A percentile compares a stretch with the other conserved stretches of the same genome.
phyloP scores from a whole-genome alignment of 768 basidiomycete species.

The Naematelia encephala region DNA sequence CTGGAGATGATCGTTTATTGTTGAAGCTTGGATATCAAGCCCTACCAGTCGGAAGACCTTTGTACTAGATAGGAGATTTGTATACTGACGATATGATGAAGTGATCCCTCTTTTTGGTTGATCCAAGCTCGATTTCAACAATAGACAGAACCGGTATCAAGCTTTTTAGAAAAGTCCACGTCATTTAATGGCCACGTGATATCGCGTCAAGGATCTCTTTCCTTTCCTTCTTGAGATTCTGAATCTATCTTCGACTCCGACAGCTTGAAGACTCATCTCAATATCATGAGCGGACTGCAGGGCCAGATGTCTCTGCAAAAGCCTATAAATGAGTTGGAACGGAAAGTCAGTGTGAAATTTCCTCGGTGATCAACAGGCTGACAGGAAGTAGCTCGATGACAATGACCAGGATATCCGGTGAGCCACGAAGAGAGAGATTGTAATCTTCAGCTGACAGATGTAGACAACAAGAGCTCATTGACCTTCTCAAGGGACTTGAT shows the following conservation, averaged over 20 bases:
- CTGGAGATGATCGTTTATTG: no score
- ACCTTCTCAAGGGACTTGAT: conserved; percentile 76
- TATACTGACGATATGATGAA: no score
- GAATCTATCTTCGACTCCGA: no score
- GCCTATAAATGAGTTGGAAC: not conserved
- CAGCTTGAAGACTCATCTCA: not conserved
- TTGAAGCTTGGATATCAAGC: no score
- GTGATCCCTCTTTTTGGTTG: no score
- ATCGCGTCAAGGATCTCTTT: conserved; percentile 73
- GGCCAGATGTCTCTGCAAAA: not conserved
- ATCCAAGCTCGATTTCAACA: no score
- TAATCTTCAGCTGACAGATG: conserved; percentile 4
- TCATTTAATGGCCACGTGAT: conserved; percentile 75
- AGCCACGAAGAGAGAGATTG: not conserved
- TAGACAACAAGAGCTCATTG: conserved; percentile 96
- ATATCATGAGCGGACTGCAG: not conserved
- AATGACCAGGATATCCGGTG: not conserved
- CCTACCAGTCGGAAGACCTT: no score
- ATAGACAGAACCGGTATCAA: no score
- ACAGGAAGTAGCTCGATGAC: conserved; percentile 27
- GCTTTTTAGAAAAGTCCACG: no score
- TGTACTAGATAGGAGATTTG: no score
- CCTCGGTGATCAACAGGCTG: conserved; percentile 57
- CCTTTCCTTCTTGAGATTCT: conserved; percentile 52
- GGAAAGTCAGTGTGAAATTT: not conserved